These are phyloP conservation scores for Viola pubescens DNA, from an alignment of 441 rosid genomes.

Conservation along the genomic window DNA sequence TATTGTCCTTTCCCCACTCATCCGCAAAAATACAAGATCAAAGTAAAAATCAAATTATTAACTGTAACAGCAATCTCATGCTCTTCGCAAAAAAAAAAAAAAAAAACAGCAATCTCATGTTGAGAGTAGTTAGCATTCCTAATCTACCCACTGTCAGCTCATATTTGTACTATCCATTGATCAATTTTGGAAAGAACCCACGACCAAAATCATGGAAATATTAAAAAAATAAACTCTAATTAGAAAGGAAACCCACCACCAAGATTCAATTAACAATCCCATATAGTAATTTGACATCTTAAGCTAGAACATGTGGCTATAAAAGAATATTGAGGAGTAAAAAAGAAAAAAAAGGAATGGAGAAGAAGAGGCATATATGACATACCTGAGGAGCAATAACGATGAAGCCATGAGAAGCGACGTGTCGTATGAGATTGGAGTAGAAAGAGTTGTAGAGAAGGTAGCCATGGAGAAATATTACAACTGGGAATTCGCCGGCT, in stretches of 20 bases:
- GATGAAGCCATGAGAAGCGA: conserved; percentile 91
- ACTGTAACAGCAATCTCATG: background rate
- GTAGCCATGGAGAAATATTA: conserved; percentile 70
- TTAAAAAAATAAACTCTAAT: too few relatives aligned
- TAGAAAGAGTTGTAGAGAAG: conserved; percentile 68
- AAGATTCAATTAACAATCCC: too few relatives aligned
- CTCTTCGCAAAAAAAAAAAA: too few relatives aligned
- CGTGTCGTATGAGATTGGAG: conserved; percentile 69
- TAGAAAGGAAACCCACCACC: too few relatives aligned
- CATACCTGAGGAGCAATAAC: conserved; percentile 74
- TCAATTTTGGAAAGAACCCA: too few relatives aligned
- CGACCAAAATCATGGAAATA: too few relatives aligned
- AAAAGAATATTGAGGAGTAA: background rate
- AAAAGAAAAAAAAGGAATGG: background rate
- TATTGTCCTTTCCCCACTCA: background rate
- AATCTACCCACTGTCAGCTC: too few relatives aligned
- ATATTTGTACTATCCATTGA: too few relatives aligned
- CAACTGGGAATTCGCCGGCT: conserved; percentile 57
- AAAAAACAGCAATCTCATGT: too few relatives aligned
- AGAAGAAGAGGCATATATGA: background rate
- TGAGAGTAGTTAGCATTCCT: too few relatives aligned
- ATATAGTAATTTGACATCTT: too few relatives aligned
- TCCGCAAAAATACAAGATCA: background rate
- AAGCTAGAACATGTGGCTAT: background rate
- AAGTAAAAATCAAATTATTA: background rate